A percentile compares a stretch with the other conserved stretches of the same genome.
These are phyloP conservation scores for Penicillium psychrosexuale DNA, from an alignment of 2,329 filamentous ascomycete species.

Conservation along the genomic window DNA sequence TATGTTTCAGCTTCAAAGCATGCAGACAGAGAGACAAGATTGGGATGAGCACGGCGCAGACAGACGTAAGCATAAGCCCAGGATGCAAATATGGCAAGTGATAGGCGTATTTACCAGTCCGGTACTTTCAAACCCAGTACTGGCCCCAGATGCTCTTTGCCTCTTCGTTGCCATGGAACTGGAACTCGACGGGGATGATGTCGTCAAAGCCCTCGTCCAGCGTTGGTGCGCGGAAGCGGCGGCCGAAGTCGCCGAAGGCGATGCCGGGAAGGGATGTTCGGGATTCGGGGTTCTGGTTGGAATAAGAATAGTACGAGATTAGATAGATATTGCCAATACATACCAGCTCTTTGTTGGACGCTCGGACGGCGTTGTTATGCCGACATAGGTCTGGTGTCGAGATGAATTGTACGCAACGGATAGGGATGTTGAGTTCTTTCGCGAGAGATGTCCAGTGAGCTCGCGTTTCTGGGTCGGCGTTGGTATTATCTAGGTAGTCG, in stretches of 20 bases:
- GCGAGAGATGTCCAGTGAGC: constrained; percentile 76
- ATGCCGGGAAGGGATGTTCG: constrained; percentile 69
- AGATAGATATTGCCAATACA: constrained; percentile 11
- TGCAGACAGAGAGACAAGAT: not conserved
- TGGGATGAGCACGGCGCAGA: not conserved
- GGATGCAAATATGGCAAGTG: no score
- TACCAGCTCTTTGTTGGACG: constrained; percentile 53
- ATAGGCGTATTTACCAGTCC: not conserved
- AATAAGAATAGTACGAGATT: not conserved
- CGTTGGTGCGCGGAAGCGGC: constrained; percentile 69
- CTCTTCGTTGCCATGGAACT: constrained; percentile 66
- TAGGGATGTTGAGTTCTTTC: constrained; percentile 64
- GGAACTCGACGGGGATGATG: constrained; percentile 70
- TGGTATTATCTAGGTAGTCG: constrained; percentile 76
- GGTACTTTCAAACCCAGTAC: constrained; percentile 65
- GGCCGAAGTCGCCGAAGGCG: constrained; percentile 73
- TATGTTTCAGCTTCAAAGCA: not conserved
- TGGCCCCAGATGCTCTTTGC: constrained; percentile 69
- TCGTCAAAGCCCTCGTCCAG: constrained; percentile 79
- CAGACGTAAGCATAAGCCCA: not conserved
- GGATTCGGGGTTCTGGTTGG: constrained; percentile 68
- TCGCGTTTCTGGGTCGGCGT: constrained; percentile 74
- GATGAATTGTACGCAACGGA: constrained; percentile 83
- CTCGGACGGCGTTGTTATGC: constrained; percentile 84
- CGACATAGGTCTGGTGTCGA: constrained; percentile 66